Percentiles rank a stretch among this genome's conserved stretches.
Conservation (phyloP, 345 rosid species). For the Sonneratia caseolaris region DNA sequence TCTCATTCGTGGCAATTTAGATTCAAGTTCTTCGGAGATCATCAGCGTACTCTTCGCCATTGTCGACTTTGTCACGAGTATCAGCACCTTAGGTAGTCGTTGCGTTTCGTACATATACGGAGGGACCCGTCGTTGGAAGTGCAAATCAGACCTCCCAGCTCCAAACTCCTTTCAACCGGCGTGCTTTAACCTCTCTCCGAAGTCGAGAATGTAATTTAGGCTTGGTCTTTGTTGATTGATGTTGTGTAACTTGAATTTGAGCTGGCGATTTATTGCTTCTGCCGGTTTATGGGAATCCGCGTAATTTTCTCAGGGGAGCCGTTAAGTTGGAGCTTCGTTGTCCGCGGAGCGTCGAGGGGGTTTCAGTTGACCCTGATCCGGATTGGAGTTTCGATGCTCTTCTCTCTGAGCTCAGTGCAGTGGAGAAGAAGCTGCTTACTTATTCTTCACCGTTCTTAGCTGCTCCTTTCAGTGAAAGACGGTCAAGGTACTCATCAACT, state of each 20-base stretch:
- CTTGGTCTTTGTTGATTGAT: background rate
- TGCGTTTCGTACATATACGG: no score
- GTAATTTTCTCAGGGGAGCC: slow-evolving; percentile 36
- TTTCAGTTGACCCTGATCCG: slow-evolving; percentile 59
- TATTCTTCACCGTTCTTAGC: slow-evolving; percentile 22
- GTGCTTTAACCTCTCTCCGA: background rate
- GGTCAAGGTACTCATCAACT: slow-evolving; percentile 25
- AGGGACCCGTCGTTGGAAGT: no score
- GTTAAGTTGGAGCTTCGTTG: slow-evolving; percentile 52
- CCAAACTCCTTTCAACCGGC: no score
- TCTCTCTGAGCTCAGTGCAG: slow-evolving; percentile 49
- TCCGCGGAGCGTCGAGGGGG: slow-evolving; percentile 43
- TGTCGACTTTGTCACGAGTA: no score
- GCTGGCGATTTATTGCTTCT: background rate
- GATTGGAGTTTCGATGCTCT: slow-evolving; percentile 60
- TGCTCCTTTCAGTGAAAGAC: slow-evolving; percentile 31
- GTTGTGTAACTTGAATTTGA: background rate
- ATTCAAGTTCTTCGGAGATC: no score
- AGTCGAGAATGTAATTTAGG: background rate
- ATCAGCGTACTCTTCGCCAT: no score
- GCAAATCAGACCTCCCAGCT: no score
- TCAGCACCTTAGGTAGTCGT: no score
- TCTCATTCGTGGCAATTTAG: no score
- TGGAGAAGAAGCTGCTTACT: slow-evolving; percentile 59
- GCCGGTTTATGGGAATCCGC: background rate